Base-by-base conservation (phyloP, 768 basidiomycete genomes). In the Suillus sp. region DNA sequence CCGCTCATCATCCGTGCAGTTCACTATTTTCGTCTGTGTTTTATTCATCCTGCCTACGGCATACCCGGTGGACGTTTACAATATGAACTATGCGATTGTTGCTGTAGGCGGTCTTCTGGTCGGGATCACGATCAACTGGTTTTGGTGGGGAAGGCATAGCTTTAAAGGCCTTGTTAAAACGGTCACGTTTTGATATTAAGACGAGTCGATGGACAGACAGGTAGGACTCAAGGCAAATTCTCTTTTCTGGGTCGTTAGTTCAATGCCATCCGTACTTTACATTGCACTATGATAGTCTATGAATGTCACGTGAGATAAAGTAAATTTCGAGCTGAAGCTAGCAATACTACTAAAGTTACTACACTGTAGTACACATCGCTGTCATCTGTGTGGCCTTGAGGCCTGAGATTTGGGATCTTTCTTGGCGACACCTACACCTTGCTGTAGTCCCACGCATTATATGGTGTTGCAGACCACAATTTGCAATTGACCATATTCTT, bases 81-180 rank as follows among this genome's bases (percentile, higher is more conserved):
- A 84, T 69, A 87, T 86, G 85, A 86, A 86, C 70, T 86, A 87
- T 64, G 77, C 85, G 0, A 74, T 86, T 56, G 77, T 86, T 3
- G 83, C 84, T 5, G 75, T 86, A 25, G 84, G 83, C 8, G 81
- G 74, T 0, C 73, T 85, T 18, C 65, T 78, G 27, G 35, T 84
- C 37, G 66, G 85, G n/a, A 83, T 85, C 18, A 70, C 72, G 4
- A 34, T 78, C 0, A 80, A 79, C 38, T 85, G 84, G 85, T 20
- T 76, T 6, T 64, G 77, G 47, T 85, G 83, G 84, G 83, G 84
- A 14, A 75, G 78, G 16, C 69, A 67, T 59, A 76, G 67, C 25
- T 86, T 85, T 65, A 63, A 67, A 3, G 84, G 84, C 0, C 78
- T 82, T 4, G 79, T 84, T 22, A 74, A 77, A 66, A 84, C 83